Conservation (phyloP, 202 grass and related monocot species). For the Schoenoplectus tabernaemontani region DNA sequence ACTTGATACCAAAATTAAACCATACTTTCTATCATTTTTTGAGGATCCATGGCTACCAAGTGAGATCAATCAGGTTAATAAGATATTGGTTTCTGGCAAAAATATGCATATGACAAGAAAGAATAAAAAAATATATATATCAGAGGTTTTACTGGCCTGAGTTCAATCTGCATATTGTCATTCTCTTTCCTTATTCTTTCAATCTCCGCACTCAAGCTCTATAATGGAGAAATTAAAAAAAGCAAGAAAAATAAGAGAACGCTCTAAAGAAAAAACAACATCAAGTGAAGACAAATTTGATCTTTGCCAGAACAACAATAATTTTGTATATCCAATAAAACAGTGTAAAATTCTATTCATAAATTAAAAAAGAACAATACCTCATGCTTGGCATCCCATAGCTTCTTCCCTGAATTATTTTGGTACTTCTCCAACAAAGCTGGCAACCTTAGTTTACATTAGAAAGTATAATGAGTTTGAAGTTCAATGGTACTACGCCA, state of each 20-base stretch:
- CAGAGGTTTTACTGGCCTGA: slow-evolving; percentile 41
- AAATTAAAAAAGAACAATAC: slow-evolving; percentile 29
- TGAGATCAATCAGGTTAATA: background rate
- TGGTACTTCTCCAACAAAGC: slow-evolving; percentile 87
- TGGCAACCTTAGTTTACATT: slow-evolving; percentile 42
- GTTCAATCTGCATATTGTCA: slow-evolving; percentile 92
- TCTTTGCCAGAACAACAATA: background rate
- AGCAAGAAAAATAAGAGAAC: background rate
- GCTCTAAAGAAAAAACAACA: background rate
- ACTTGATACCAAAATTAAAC: background rate
- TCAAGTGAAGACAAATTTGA: background rate
- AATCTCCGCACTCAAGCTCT: slow-evolving; percentile 79
- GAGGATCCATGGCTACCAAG: background rate
- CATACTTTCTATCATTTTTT: background rate
- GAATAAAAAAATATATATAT: background rate
- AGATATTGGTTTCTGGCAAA: background rate
- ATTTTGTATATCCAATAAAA: slow-evolving; percentile 15
- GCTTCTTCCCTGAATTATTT: slow-evolving; percentile 63
- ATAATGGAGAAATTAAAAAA: background rate
- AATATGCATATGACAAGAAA: background rate
- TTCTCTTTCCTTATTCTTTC: slow-evolving; percentile 95
- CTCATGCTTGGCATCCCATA: slow-evolving; percentile 89
- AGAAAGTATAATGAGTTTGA: background rate
- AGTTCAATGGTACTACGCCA: background rate
- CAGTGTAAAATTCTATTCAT: background rate